Conservation (phyloP, 2,329 filamentous ascomycete species). For the Ophiocordyceps polyrhachis-furcata region DNA sequence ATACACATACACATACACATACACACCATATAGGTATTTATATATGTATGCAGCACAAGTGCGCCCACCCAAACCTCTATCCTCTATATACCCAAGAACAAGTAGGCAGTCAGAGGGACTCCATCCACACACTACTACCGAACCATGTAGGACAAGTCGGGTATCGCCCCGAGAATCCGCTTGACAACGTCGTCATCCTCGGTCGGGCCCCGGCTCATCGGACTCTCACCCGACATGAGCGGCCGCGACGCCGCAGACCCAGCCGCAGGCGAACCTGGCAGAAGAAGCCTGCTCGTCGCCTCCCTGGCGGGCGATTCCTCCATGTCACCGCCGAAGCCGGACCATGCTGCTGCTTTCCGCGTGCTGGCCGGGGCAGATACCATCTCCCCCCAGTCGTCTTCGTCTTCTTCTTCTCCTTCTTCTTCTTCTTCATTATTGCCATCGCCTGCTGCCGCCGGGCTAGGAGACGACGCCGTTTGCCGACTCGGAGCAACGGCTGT, state of each 20-base stretch:
- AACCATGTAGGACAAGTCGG: constrained; percentile 28
- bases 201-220: background rate
- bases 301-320: background rate
- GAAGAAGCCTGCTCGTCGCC: background rate
- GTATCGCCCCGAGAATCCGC: constrained; percentile 18
- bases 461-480: background rate
- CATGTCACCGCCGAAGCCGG: background rate
- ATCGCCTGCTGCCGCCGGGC: constrained; percentile 6
- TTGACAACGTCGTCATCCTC: constrained; percentile 14
- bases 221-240: background rate
- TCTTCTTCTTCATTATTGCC: constrained; percentile 4
- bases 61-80: too few species aligned
- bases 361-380: constrained; percentile 10
- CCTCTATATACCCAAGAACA: too few species aligned
- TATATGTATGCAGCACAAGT: too few species aligned
- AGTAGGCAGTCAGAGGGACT: too few species aligned
- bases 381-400: constrained; percentile 45
- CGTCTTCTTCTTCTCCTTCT: constrained; percentile 17
- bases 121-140: constrained; percentile 7
- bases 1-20: too few species aligned
- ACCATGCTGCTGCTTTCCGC: background rate
- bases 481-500: background rate
- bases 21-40: too few species aligned
- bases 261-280: background rate
- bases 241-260: background rate